Evolutionary conservation across 768 basidiomycete genomes (phyloP).

Genomic region (Suillus placidus): DNA sequence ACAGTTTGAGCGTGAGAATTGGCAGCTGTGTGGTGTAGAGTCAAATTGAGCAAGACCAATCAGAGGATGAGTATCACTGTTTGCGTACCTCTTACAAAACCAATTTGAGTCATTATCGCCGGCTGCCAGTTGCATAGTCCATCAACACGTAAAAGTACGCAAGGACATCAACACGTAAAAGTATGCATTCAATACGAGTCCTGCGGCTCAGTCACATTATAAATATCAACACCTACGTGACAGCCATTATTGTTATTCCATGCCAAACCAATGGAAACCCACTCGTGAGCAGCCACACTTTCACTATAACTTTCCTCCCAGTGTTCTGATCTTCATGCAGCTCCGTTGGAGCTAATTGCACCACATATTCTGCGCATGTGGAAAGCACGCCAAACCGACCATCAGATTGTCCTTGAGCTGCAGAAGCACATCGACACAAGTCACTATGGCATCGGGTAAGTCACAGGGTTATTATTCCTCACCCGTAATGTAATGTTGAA

Average conservation of each 20-base stretch:
- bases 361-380: constrained; percentile 22
- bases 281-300: constrained; percentile 5
- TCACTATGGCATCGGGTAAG: constrained; percentile 26
- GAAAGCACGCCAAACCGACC: constrained; percentile 29
- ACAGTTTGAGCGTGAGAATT: too few relatives aligned
- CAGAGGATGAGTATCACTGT: too few relatives aligned
- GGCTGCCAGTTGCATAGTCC: too few relatives aligned
- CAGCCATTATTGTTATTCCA: neutral
- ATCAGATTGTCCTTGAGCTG: constrained; percentile 26
- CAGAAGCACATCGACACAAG: constrained; percentile 26
- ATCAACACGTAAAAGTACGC: too few relatives aligned
- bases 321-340: constrained; percentile 12
- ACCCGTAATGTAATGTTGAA: neutral
- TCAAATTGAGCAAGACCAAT: too few relatives aligned
- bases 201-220: neutral
- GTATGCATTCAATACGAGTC: too few relatives aligned
- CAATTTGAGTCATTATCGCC: too few relatives aligned
- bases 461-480: constrained; percentile 1
- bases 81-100: too few relatives aligned
- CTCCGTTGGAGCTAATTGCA: constrained; percentile 15
- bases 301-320: neutral
- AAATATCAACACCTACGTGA: neutral
- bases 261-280: constrained; percentile 10
- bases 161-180: too few relatives aligned
- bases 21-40: too few relatives aligned